phyloP scores from a whole-genome alignment of 2,329 filamentous ascomycete species.

The Cercospora sojina region DNA sequence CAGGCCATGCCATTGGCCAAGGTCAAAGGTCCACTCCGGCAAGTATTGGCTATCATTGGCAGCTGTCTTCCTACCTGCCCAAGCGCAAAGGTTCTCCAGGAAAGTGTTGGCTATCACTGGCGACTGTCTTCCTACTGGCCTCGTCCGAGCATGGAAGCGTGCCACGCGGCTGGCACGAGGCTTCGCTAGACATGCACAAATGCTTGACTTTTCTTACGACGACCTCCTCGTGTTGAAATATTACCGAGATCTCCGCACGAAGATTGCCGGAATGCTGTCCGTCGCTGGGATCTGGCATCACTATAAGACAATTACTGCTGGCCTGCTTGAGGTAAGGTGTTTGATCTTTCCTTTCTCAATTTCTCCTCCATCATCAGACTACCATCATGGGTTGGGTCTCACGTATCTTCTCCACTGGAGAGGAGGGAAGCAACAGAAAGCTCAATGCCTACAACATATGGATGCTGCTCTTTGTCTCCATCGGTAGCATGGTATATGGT shows the following conservation, averaged over 20 bases:
- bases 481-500: constrained; percentile 22
- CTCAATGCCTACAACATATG: constrained; percentile 23
- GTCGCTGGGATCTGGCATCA: not conserved
- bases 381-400: constrained; percentile 3
- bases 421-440: constrained; percentile 2
- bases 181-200: not conserved
- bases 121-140: not conserved
- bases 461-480: constrained; percentile 25
- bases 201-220: not conserved
- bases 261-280: not conserved
- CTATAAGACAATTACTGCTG: not conserved
- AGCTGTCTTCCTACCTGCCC: no score
- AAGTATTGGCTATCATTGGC: not conserved
- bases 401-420: constrained; percentile 9
- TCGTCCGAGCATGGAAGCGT: not conserved
- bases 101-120: not conserved
- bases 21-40: not conserved
- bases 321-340: not conserved
- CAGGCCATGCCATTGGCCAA: not conserved
- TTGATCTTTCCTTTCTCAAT: not conserved
- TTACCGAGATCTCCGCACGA: not conserved
- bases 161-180: constrained; percentile 1
- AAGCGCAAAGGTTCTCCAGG: no score
- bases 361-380: not conserved
- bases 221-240: not conserved